phyloP scores from a whole-genome alignment of 1,139 yeast genomes.

The Hansenula lynferdii region DNA sequence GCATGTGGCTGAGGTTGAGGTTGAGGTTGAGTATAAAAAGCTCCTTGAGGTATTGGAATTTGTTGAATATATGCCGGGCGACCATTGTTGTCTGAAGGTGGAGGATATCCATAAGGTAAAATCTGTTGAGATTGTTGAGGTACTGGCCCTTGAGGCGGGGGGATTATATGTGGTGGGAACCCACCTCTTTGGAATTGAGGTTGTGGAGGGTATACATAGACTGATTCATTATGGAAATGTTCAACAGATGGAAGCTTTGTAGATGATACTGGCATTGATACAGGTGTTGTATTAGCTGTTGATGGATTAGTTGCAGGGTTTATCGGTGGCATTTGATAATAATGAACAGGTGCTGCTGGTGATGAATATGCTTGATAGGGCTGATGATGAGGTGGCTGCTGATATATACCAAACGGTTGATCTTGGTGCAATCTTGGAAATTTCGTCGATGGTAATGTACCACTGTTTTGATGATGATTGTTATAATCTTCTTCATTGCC shows the following conservation, averaged over 20 bases:
- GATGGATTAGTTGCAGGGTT: not conserved
- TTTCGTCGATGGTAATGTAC: not conserved
- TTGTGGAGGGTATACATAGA: not conserved
- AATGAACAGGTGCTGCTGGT: not conserved
- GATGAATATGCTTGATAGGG: not conserved
- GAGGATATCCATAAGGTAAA: not conserved
- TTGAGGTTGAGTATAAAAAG: too few relatives aligned
- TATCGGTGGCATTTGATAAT: not conserved
- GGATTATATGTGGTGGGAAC: too few relatives aligned
- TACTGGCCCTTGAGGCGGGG: too few relatives aligned
- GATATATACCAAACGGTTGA: not conserved
- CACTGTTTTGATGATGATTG: too few relatives aligned
- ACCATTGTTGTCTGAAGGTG: too few relatives aligned
- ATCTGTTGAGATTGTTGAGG: too few relatives aligned
- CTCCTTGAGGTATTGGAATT: too few relatives aligned
- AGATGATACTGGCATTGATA: not conserved
- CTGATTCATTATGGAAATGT: not conserved
- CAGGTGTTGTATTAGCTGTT: not conserved
- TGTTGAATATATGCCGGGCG: too few relatives aligned
- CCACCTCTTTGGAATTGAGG: too few relatives aligned
- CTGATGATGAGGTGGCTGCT: not conserved
- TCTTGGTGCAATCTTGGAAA: not conserved
- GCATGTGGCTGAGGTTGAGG: too few relatives aligned
- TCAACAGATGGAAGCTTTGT: not conserved
- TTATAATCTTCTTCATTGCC: constrained; percentile 1